phyloP scores from a whole-genome alignment of 768 basidiomycete genomes.

The Mycena pura region DNA sequence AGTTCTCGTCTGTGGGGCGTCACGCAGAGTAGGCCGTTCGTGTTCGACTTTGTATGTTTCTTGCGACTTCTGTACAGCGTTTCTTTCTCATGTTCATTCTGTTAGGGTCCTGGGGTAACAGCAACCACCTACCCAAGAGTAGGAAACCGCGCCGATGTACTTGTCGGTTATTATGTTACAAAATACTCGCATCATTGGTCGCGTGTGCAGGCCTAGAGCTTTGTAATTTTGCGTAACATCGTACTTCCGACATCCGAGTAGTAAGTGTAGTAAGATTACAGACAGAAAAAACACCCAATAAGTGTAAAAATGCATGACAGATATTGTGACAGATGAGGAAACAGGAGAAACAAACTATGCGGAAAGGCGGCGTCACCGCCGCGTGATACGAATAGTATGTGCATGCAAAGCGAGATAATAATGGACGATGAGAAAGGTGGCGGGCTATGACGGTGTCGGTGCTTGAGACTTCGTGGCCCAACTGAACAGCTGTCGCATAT shows the following conservation, averaged over 20 bases:
- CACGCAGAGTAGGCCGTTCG: slow-evolving; percentile 78
- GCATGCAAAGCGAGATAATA: slow-evolving; percentile 24
- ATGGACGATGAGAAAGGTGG: slow-evolving; percentile 32
- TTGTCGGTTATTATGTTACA: slow-evolving; percentile 58
- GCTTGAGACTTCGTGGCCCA: slow-evolving; percentile 74
- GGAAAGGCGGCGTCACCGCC: slow-evolving; percentile 1
- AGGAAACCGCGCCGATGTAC: slow-evolving; percentile 38
- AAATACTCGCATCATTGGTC: slow-evolving; percentile 36
- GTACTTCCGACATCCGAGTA: slow-evolving; percentile 21
- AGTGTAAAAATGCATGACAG: slow-evolving; percentile 32
- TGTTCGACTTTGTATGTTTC: slow-evolving; percentile 71
- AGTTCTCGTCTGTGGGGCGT: slow-evolving; percentile 81
- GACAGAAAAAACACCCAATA: slow-evolving; percentile 39
- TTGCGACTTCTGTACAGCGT: background rate
- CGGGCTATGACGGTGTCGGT: slow-evolving; percentile 30
- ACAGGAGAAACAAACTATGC: slow-evolving; percentile 18
- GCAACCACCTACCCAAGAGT: slow-evolving; percentile 60
- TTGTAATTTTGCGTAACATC: slow-evolving; percentile 23
- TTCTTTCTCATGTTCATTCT: slow-evolving; percentile 9
- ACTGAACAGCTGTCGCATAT: slow-evolving; percentile 80
- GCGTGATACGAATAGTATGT: slow-evolving; percentile 15
- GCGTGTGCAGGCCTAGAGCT: background rate
- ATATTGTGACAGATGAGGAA: slow-evolving; percentile 26
- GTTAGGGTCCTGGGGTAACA: slow-evolving; percentile 63
- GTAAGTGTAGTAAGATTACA: slow-evolving; percentile 39